Evolutionary conservation across 176 grass and related monocot genomes (phyloP), one percentile per base, ranked within the genome.

Genomic region (Lolium perenne): DNA sequence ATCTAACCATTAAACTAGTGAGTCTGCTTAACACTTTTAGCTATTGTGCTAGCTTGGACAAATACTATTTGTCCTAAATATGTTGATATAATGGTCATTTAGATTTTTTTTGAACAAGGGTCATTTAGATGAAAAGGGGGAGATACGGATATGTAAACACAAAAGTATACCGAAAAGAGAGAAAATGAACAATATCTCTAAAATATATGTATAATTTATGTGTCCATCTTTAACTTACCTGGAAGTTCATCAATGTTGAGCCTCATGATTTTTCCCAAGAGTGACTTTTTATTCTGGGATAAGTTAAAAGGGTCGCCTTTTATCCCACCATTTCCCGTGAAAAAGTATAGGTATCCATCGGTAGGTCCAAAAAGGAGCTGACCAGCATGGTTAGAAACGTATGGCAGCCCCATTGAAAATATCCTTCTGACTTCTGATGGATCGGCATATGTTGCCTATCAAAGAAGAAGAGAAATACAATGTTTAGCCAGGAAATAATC

Each of bases 211-310:
- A 53, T 15, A 13, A 26, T 16, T 40, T 53, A 25, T 26, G 50
- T 75, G 0, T 32, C 13, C 6, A 3, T 32, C 12, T 48, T 54
- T 7, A 29, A 51, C 58, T 86, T 91, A 91, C 92, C 86, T 76
- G 51, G 92, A 8, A 88, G 65, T 26, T 77, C 70, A 58, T 91
- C 65, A 66, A 94, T 78, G 46, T 94, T 75, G 7, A 94, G 82
- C 46, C 92, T 86, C 86, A 91, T 76, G 23, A 94, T 91, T 91
- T 94, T 94, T 74, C 92, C 92, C 74, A 94, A 66, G 79, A 94
- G 78, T 54, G 92, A 86, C 61, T 81, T 94, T 77, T 86, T 88
- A 67, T 88, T 94, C 69, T 86, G 92, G 65, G 92, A 71, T 51
- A 94, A 94, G 77, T 91, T 91, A 74, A 80, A 88, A 21, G 88